Conservation (phyloP, 2,329 filamentous ascomycete species). For the Fusarium lateritium region DNA sequence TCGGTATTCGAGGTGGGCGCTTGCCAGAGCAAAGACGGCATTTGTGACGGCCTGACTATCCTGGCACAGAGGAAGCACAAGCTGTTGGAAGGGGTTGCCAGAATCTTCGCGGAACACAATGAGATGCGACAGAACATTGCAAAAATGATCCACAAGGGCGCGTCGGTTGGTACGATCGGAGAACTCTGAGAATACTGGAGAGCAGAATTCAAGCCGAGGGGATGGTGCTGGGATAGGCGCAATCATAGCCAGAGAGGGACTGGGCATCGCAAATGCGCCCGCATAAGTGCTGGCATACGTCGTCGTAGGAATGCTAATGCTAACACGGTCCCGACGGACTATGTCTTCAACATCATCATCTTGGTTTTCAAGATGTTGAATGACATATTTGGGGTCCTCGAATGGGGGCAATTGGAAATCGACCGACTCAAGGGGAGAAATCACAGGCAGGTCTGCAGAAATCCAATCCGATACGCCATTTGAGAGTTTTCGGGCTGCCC, state of each 20-base stretch:
- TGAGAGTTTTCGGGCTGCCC: constrained; percentile 25
- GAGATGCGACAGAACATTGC: constrained; percentile 74
- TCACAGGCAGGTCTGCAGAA: constrained; percentile 42
- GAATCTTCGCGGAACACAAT: constrained; percentile 75
- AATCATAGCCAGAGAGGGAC: constrained; percentile 48
- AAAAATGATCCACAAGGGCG: constrained; percentile 73
- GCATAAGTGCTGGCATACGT: constrained; percentile 36
- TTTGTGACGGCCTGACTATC: constrained; percentile 77
- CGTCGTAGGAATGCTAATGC: constrained; percentile 37
- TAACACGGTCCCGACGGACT: constrained; percentile 39
- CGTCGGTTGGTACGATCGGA: constrained; percentile 68
- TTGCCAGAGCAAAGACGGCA: constrained; percentile 86
- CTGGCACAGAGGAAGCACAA: constrained; percentile 72
- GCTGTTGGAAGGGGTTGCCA: constrained; percentile 74
- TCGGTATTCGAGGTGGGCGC: constrained; percentile 83
- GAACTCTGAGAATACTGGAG: constrained; percentile 71
- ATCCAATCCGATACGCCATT: constrained; percentile 39
- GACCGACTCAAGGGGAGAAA: constrained; percentile 53
- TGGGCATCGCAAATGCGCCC: constrained; percentile 33
- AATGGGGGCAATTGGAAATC: constrained; percentile 52
- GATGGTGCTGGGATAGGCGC: constrained; percentile 45
- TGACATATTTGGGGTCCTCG: constrained; percentile 35
- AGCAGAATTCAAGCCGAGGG: constrained; percentile 64
- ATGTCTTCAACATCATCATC: constrained; percentile 52
- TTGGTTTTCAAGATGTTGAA: constrained; percentile 36